phyloP scores from a whole-genome alignment of 192 early-diverging fungal genomes.

The Tieghemiomyces parasiticus region DNA sequence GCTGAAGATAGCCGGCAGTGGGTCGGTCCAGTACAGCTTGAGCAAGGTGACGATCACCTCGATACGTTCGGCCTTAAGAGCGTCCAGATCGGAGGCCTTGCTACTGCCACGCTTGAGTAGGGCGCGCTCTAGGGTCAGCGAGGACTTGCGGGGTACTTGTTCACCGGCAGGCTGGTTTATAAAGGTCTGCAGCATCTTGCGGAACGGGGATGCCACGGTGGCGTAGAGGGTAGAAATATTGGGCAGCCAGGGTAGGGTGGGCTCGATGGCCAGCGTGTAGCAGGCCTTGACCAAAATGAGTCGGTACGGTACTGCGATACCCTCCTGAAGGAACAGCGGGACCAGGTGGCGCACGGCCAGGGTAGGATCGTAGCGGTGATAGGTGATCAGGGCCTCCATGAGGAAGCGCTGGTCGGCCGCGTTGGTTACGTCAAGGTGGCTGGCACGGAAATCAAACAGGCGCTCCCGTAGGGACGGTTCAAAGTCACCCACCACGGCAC shows the following conservation, averaged over 20 bases:
- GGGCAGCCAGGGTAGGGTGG: slow-evolving; percentile 53
- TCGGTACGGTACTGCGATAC: slow-evolving; percentile 58
- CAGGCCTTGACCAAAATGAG: slow-evolving; percentile 67
- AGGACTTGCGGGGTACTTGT: slow-evolving; percentile 24
- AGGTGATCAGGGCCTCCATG: slow-evolving; percentile 52
- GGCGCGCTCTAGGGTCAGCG: slow-evolving; percentile 8
- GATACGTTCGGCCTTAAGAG: slow-evolving; percentile 50
- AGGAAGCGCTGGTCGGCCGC: slow-evolving; percentile 69
- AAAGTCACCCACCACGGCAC: slow-evolving; percentile 49
- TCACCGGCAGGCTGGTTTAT: not conserved
- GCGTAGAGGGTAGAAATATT: slow-evolving; percentile 34
- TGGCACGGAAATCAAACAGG: slow-evolving; percentile 41
- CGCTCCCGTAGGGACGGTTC: slow-evolving; percentile 36
- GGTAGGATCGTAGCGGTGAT: slow-evolving; percentile 64
- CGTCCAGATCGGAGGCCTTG: slow-evolving; percentile 31
- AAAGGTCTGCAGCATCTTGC: slow-evolving; percentile 37
- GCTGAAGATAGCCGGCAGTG: slow-evolving; percentile 57
- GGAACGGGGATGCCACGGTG: slow-evolving; percentile 39
- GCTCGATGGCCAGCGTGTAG: slow-evolving; percentile 49
- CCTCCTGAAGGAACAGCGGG: slow-evolving; percentile 49
- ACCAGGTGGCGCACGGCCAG: slow-evolving; percentile 55
- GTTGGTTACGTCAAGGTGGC: slow-evolving; percentile 32
- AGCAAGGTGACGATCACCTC: slow-evolving; percentile 70
- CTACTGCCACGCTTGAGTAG: slow-evolving; percentile 20
- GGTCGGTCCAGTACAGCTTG: slow-evolving; percentile 57